These are phyloP conservation scores for Podaxis sp. DNA, from an alignment of 768 basidiomycete genomes.

Conservation along the genomic window DNA sequence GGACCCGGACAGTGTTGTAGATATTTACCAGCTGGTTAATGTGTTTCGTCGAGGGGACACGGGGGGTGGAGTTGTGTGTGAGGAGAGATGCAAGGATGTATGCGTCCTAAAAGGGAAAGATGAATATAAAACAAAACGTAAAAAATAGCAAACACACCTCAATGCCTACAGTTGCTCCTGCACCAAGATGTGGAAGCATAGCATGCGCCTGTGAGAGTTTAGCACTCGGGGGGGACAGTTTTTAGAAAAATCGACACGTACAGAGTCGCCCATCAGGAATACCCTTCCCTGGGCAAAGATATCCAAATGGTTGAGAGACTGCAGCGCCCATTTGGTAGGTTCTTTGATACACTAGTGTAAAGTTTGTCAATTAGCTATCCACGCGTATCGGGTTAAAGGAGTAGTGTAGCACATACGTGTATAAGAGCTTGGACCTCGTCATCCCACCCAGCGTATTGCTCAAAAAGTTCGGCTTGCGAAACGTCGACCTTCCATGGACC, in stretches of 20 bases:
- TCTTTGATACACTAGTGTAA: slow-evolving; percentile 18
- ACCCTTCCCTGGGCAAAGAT: slow-evolving; percentile 17
- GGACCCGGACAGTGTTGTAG: slow-evolving; percentile 22
- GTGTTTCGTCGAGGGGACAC: slow-evolving; percentile 16
- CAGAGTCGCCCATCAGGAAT: slow-evolving; percentile 21
- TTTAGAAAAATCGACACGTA: slow-evolving; percentile 3
- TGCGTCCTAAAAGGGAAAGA: slow-evolving; percentile 33
- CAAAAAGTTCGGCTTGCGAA: slow-evolving; percentile 10
- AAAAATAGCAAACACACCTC: slow-evolving; percentile 25
- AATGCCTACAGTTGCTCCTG: slow-evolving; percentile 45
- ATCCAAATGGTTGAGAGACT: slow-evolving; percentile 15
- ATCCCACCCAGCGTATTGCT: slow-evolving; percentile 14
- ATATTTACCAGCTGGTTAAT: slow-evolving; percentile 18
- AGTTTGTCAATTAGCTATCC: neutral
- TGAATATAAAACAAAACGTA: slow-evolving; percentile 22
- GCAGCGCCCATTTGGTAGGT: slow-evolving; percentile 20
- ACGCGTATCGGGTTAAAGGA: neutral
- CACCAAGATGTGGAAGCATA: slow-evolving; percentile 43
- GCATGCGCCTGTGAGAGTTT: slow-evolving; percentile 31
- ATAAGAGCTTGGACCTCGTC: slow-evolving; percentile 13
- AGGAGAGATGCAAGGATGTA: slow-evolving; percentile 34
- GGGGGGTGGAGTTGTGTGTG: slow-evolving; percentile 26
- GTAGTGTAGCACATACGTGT: slow-evolving; percentile 2
- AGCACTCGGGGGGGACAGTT: neutral
- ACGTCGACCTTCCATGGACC: slow-evolving; percentile 18